Conservation (phyloP, 176 grass and related monocot species). For the Aegilops longissima region DNA sequence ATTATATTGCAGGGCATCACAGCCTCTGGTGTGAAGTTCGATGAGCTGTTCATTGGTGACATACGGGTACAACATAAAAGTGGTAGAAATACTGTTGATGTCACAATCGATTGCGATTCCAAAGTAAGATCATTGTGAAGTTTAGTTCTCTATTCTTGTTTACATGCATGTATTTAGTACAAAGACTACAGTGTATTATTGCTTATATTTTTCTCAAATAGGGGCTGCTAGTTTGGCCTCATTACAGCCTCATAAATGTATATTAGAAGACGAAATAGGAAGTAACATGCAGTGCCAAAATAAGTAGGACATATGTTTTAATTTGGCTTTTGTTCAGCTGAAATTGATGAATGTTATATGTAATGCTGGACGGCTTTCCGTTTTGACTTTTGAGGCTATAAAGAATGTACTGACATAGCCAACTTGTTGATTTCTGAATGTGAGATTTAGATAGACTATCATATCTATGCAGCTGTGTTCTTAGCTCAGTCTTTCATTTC, state of each 20-base stretch:
- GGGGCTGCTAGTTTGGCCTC: neutral
- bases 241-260: neutral
- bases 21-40: slow-evolving; percentile 68
- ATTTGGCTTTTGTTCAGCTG: neutral
- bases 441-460: neutral
- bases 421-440: neutral
- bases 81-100: slow-evolving; percentile 67
- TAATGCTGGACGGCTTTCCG: neutral
- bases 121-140: slow-evolving; percentile 38
- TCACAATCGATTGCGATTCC: slow-evolving; percentile 78
- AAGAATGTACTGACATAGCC: neutral
- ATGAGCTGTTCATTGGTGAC: slow-evolving; percentile 76
- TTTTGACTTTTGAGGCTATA: neutral
- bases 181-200: neutral
- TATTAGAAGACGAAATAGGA: neutral
- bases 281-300: neutral
- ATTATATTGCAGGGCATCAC: slow-evolving; percentile 52
- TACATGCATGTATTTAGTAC: neutral
- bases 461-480: neutral
- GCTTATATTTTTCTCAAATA: neutral
- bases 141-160: neutral
- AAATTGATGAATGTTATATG: neutral
- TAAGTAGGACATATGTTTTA: neutral
- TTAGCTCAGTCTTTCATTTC: slow-evolving; percentile 7
- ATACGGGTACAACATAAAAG: slow-evolving; percentile 69